phyloP scores from a whole-genome alignment of 352 stramenopile genomes.

The Phytophthora crassamura region DNA sequence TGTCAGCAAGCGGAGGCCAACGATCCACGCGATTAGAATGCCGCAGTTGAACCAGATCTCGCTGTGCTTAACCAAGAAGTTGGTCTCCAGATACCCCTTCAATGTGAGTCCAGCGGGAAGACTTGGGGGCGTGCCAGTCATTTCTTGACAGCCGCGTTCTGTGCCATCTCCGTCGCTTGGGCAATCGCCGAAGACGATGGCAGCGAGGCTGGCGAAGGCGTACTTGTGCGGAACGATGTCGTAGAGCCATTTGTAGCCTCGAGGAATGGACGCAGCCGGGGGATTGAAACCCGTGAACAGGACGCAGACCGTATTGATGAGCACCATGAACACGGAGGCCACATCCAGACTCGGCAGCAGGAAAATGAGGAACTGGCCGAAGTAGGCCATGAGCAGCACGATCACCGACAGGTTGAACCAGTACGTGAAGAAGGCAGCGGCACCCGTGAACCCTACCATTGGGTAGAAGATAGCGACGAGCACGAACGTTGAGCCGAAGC shows the following conservation, averaged over 20 bases:
- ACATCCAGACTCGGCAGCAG: conserved; percentile 42
- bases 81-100: too few species aligned
- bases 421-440: conserved; percentile 35
- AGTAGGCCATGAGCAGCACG: conserved; percentile 57
- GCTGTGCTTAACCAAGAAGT: too few species aligned
- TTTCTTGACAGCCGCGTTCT: conserved; percentile 28
- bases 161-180: conserved; percentile 4
- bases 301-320: conserved; percentile 43
- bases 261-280: conserved; percentile 36
- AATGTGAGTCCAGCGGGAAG: too few species aligned
- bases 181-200: conserved; percentile 38
- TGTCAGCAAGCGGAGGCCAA: conserved; percentile 33
- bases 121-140: conserved; percentile 24
- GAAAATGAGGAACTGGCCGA: conserved; percentile 46
- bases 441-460: conserved; percentile 12
- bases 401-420: conserved; percentile 57
- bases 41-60: conserved; percentile 30
- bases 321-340: conserved; percentile 30
- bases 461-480: conserved; percentile 16
- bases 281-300: conserved; percentile 46
- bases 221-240: conserved; percentile 42
- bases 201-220: conserved; percentile 35
- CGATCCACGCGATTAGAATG: conserved; percentile 26
- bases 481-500: conserved; percentile 7
- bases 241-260: conserved; percentile 43